A percentile compares a stretch with the other conserved stretches of the same genome.
Conservation (phyloP, 805 yeast species). For the Monosporozyma servazzii region DNA sequence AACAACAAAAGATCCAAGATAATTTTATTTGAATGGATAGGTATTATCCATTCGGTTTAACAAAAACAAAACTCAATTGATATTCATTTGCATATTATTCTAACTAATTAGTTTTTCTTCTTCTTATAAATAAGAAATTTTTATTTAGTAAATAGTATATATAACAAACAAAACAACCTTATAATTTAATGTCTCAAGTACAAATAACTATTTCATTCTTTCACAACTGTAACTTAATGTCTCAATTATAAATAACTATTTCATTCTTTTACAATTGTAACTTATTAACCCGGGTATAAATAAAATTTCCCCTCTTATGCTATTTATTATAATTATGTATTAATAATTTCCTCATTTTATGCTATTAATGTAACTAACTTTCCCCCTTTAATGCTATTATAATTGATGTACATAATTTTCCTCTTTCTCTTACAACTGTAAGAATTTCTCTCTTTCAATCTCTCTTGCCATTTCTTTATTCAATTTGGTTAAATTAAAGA, state of each 20-base stretch:
- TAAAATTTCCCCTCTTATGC: too few species aligned
- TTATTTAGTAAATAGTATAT: not conserved
- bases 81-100: slow-evolving; percentile 1
- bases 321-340: too few species aligned
- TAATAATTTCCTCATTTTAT: too few species aligned
- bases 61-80: not conserved
- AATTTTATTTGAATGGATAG: not conserved
- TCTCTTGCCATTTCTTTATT: not conserved
- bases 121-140: not conserved
- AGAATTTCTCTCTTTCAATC: slow-evolving; percentile 1
- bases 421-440: not conserved
- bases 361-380: too few species aligned
- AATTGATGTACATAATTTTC: too few species aligned
- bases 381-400: too few species aligned
- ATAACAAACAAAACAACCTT: not conserved
- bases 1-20: not conserved
- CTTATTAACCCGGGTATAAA: too few species aligned
- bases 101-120: not conserved
- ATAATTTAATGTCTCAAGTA: not conserved
- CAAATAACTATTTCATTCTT: not conserved
- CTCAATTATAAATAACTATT: too few species aligned
- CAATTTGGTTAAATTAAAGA: slow-evolving; percentile 1
- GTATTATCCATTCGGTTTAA: not conserved
- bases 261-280: too few species aligned
- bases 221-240: too few species aligned